phyloP scores from a whole-genome alignment of 1,284 basidiomycete species.

The Coniferiporia weirii region DNA sequence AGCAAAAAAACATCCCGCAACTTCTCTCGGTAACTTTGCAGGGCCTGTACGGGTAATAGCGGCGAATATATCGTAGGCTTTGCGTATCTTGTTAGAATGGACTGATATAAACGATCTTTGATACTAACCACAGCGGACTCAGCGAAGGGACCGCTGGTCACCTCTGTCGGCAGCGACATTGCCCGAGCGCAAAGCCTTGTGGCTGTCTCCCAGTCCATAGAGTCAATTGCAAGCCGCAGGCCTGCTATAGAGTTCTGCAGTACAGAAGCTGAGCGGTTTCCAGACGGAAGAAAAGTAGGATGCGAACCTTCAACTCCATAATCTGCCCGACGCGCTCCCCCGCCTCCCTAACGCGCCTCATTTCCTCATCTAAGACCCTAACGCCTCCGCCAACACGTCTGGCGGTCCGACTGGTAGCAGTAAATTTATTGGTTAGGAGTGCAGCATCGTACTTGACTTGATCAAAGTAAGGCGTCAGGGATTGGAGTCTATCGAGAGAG shows the following conservation, averaged over 20 bases:
- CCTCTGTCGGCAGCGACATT: conserved; percentile 74
- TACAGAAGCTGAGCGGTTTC: background rate
- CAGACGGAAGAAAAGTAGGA: background rate
- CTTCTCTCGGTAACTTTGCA: conserved; percentile 69
- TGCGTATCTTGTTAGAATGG: conserved; percentile 15
- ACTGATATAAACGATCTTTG: conserved; percentile 1
- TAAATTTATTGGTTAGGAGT: conserved; percentile 53
- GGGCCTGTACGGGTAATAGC: conserved; percentile 77
- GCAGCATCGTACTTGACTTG: conserved; percentile 58
- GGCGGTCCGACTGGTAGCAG: conserved; percentile 74
- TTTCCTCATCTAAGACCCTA: conserved; percentile 83
- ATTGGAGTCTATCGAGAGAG: conserved; percentile 60
- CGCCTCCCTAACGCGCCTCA: conserved; percentile 80
- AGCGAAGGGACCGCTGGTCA: conserved; percentile 83
- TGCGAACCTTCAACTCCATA: conserved; percentile 79
- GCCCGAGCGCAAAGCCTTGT: conserved; percentile 87
- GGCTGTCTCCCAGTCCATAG: conserved; percentile 93
- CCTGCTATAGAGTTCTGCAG: conserved; percentile 72
- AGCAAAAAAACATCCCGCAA: conserved; percentile 76
- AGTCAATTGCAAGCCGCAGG: conserved; percentile 74
- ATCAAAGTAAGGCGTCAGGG: conserved; percentile 62
- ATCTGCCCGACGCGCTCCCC: conserved; percentile 82
- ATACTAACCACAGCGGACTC: conserved; percentile 75
- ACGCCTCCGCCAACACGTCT: conserved; percentile 89
- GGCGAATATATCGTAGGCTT: conserved; percentile 90